Base-by-base conservation (phyloP, 2,329 filamentous ascomycete genomes). In the Cryphonectria carpinicola region DNA sequence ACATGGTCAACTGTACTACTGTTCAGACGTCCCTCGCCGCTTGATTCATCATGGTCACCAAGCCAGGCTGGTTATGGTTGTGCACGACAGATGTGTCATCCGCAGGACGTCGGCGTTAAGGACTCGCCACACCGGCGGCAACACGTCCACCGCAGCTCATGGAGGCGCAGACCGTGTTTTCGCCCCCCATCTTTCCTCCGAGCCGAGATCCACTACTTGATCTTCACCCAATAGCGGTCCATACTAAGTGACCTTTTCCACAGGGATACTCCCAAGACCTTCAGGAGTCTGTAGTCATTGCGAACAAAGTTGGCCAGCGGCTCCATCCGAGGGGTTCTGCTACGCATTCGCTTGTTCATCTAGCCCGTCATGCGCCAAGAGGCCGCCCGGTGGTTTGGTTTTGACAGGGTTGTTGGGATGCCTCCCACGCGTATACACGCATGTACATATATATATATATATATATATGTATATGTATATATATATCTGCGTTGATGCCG, bases 41-140 rank as follows among this genome's bases (percentile, higher is more conserved):
- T 22, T 35, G 17, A 10, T 60, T 60, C 56, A 60, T 54, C 4
- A 28, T 60, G 14, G 37, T 13, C 37, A 39, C 37, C 11, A 39
- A 13, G 37, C 37, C 11, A 39, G 37, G 37, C 37, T 39, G 37
- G 37, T 13, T 2, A 37, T 41, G 25, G n/a, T 32, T 32, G 56
- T 60, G n/a, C n/a, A 60, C 19, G 56, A 32, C 56, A 60, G 19
- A 35, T 32, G 28, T 60, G 28, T 60, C 32, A 37, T 60, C 17
- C 22, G 7, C 10, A 39, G 46, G 43, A 65, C 64, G 46, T 65
- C 64, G 64, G 64, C 64, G 28, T 54, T 65, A 65, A 65, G 46
- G 22, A 46, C 35, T 25, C 39, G 60, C 60, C 35, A 43, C 60
- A 46, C 43, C 28, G 25, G 43, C 28, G 32, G n/a, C 41, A 41